phyloP scores from a whole-genome alignment of 768 basidiomycete genomes.

The Suillus bovinus region DNA sequence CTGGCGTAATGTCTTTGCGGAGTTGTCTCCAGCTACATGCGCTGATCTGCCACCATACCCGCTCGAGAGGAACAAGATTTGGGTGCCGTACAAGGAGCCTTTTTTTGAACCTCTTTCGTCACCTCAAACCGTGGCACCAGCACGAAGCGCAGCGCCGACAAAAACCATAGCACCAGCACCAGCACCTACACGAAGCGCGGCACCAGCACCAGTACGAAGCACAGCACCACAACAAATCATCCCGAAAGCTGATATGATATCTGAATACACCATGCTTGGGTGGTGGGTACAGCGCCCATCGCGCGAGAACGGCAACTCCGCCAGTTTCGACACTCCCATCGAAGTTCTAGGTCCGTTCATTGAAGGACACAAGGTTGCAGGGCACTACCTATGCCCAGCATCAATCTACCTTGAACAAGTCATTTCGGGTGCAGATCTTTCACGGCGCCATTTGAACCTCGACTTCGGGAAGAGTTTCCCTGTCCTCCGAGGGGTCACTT shows the following conservation, averaged over 20 bases:
- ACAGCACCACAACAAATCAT: background rate
- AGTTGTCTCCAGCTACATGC: conserved; percentile 42
- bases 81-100: conserved; percentile 49
- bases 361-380: conserved; percentile 58
- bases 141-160: background rate
- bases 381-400: conserved; percentile 59
- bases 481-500: conserved; percentile 45
- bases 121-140: background rate
- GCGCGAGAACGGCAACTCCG: conserved; percentile 31
- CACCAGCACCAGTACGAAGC: background rate
- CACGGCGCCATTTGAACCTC: conserved; percentile 31
- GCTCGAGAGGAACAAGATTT: conserved; percentile 55
- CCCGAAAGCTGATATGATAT: background rate
- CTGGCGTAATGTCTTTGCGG: conserved; percentile 58
- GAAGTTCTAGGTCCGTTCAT: conserved; percentile 44
- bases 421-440: conserved; percentile 44
- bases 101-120: background rate
- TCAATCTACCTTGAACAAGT: conserved; percentile 64
- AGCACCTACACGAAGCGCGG: background rate
- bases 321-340: conserved; percentile 58
- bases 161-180: background rate
- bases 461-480: conserved; percentile 36
- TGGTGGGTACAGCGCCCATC: conserved; percentile 46
- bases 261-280: conserved; percentile 38
- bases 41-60: conserved; percentile 66